Evolutionary conservation across 73 alveolate species (phyloP).

Genomic region (Paramecium tetraurelia): DNA sequence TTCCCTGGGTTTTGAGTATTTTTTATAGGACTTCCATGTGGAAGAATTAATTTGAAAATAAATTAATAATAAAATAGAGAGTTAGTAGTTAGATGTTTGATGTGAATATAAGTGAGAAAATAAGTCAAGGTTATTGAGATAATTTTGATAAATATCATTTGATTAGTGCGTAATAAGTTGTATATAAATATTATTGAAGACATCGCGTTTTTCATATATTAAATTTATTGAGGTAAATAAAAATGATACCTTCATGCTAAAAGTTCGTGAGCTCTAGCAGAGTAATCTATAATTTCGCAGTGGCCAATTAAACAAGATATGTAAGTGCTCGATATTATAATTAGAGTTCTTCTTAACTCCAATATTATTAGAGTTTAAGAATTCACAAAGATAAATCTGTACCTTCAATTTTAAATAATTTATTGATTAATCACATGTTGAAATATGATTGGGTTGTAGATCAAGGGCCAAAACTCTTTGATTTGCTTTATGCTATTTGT

Average conservation of each 20-base stretch:
- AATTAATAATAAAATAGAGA: neutral
- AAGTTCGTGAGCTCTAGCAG: neutral
- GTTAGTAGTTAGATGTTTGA: neutral
- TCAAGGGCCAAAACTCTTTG: conserved; percentile 1
- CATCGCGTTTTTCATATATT: neutral
- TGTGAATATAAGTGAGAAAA: neutral
- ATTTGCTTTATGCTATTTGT: neutral
- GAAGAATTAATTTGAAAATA: neutral
- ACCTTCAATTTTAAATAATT: conserved; percentile 23
- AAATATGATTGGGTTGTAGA: conserved; percentile 14
- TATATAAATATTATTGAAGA: neutral
- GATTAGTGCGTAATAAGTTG: conserved; percentile 11
- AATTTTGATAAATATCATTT: neutral
- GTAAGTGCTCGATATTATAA: neutral
- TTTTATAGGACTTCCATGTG: neutral
- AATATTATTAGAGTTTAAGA: conserved; percentile 9
- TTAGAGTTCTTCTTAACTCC: conserved; percentile 13
- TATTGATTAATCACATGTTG: conserved; percentile 4
- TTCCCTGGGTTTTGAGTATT: neutral
- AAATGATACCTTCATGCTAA: neutral
- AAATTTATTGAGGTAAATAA: neutral
- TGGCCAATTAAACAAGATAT: neutral
- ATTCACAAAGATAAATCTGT: neutral
- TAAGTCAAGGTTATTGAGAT: neutral
- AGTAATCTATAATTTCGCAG: neutral